Conservation (phyloP, 345 rosid genomes). For the Anacardium occidentale region DNA sequence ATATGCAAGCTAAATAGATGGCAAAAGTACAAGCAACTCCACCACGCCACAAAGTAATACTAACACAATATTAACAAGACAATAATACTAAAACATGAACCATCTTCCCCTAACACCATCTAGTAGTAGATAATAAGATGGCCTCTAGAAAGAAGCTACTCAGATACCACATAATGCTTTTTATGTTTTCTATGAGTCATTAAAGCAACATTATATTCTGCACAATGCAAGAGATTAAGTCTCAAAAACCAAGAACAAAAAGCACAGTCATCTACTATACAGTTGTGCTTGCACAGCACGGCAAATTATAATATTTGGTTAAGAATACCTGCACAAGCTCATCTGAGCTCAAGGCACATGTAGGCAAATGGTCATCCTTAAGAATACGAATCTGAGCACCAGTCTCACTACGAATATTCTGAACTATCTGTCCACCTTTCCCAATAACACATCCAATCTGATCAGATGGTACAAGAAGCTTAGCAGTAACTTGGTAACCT, state of each 20-base stretch:
- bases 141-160: neutral
- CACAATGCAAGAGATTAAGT: neutral
- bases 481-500: slow-evolving; percentile 61
- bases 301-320: neutral
- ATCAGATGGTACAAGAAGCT: slow-evolving; percentile 91
- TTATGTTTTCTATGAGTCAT: neutral
- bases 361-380: slow-evolving; percentile 83
- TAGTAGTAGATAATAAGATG: neutral
- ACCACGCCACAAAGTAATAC: neutral
- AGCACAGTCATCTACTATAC: slow-evolving; percentile 5
- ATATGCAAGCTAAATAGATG: neutral
- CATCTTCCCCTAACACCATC: neutral
- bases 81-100: neutral
- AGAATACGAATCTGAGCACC: slow-evolving; percentile 92
- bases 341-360: slow-evolving; percentile 80
- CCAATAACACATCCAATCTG: slow-evolving; percentile 98
- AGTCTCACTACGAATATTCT: slow-evolving; percentile 80
- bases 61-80: neutral
- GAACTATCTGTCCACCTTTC: slow-evolving; percentile 92
- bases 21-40: neutral
- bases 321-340: slow-evolving; percentile 85
- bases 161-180: neutral
- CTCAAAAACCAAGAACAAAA: neutral
- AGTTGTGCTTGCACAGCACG: neutral
- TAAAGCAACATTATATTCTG: neutral